These are phyloP conservation scores for Boletus barrowsii DNA, from an alignment of 768 basidiomycete genomes.

Conservation along the genomic window DNA sequence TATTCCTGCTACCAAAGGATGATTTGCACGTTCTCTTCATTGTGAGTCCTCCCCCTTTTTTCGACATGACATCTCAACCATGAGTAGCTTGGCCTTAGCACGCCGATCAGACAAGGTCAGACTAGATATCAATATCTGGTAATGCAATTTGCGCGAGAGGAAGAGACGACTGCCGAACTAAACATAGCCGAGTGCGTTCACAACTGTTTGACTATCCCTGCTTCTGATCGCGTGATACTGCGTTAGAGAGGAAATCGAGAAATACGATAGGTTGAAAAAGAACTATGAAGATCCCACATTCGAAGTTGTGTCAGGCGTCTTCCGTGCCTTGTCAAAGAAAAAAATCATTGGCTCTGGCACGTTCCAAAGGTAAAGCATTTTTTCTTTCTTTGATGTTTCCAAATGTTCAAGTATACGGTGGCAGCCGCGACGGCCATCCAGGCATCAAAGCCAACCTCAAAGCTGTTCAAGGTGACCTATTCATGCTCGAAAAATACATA, in stretches of 20 bases:
- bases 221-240: background rate
- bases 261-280: slow-evolving; percentile 84
- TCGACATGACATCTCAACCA: slow-evolving; percentile 3
- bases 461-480: slow-evolving; percentile 94
- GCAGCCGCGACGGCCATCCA: slow-evolving; percentile 82
- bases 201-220: background rate
- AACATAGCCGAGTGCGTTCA: slow-evolving; percentile 83
- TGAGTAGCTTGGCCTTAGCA: slow-evolving; percentile 80
- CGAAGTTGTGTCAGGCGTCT: slow-evolving; percentile 91
- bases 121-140: slow-evolving; percentile 97
- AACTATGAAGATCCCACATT: slow-evolving; percentile 95
- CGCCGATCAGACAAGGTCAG: slow-evolving; percentile 95
- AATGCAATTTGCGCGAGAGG: slow-evolving; percentile 96
- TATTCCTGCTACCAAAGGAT: slow-evolving; percentile 95
- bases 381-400: background rate
- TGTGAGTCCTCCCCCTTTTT: slow-evolving; percentile 43
- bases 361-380: slow-evolving; percentile 71
- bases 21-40: slow-evolving; percentile 95
- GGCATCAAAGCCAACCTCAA: slow-evolving; percentile 99
- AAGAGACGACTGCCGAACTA: slow-evolving; percentile 93
- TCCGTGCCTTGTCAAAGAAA: slow-evolving; percentile 86
- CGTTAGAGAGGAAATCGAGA: slow-evolving; percentile 67
- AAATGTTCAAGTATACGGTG: background rate
- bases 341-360: slow-evolving; percentile 86
- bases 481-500: slow-evolving; percentile 96